phyloP scores from a whole-genome alignment of 2,329 filamentous ascomycete species.

The Epichloe glyceriae region DNA sequence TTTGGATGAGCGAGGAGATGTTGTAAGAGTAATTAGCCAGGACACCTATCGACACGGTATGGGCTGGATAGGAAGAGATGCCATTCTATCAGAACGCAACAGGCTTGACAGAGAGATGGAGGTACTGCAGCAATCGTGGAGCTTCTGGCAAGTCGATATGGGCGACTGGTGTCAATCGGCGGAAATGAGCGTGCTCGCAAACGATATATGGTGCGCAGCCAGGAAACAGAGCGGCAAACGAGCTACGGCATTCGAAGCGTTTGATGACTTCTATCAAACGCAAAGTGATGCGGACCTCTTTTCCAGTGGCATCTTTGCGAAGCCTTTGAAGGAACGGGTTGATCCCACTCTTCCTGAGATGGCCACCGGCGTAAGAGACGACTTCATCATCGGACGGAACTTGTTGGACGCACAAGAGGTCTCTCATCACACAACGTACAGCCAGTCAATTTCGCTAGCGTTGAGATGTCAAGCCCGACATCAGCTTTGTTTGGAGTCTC shows the following conservation, averaged over 20 bases:
- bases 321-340: slow-evolving; percentile 32
- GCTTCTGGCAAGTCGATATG: slow-evolving; percentile 54
- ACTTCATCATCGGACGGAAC: slow-evolving; percentile 35
- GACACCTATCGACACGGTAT: slow-evolving; percentile 67
- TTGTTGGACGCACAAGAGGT: slow-evolving; percentile 33
- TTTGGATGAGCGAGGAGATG: slow-evolving; percentile 51
- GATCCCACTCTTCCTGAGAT: slow-evolving; percentile 53
- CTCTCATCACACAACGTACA: slow-evolving; percentile 16
- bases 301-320: slow-evolving; percentile 34
- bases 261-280: slow-evolving; percentile 41
- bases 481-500: background rate
- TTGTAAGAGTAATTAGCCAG: slow-evolving; percentile 67
- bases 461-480: slow-evolving; percentile 18
- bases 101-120: slow-evolving; percentile 43
- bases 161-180: slow-evolving; percentile 40
- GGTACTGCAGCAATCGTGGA: slow-evolving; percentile 49
- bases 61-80: slow-evolving; percentile 60
- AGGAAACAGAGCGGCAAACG: slow-evolving; percentile 9
- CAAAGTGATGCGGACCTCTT: slow-evolving; percentile 56
- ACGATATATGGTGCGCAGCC: slow-evolving; percentile 5
- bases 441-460: slow-evolving; percentile 15
- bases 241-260: slow-evolving; percentile 30
- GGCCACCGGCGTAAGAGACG: slow-evolving; percentile 30
- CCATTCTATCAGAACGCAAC: slow-evolving; percentile 23
- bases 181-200: slow-evolving; percentile 26